phyloP scores from a whole-genome alignment of 2,329 filamentous ascomycete genomes.

The Thielaviopsis musarum region DNA sequence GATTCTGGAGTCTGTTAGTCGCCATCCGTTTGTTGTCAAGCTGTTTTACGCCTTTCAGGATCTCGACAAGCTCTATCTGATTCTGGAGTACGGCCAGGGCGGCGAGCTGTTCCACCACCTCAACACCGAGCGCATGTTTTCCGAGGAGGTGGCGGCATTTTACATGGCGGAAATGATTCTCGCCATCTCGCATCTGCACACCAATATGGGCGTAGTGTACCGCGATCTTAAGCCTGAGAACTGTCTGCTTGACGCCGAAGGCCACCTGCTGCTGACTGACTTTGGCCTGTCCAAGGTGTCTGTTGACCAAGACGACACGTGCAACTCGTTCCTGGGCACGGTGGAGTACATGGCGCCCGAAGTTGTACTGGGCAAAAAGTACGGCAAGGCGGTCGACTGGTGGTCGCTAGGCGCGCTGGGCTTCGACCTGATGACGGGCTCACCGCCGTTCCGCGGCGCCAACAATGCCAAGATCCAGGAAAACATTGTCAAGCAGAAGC shows the following conservation, averaged over 20 bases:
- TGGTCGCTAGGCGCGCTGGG: slow-evolving; percentile 93
- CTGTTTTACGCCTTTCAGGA: slow-evolving; percentile 98
- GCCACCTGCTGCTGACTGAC: slow-evolving; percentile 86
- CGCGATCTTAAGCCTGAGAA: slow-evolving; percentile 97
- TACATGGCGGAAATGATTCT: slow-evolving; percentile 98
- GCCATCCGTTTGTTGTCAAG: slow-evolving; percentile 95
- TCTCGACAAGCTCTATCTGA: slow-evolving; percentile 90
- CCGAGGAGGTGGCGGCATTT: slow-evolving; percentile 75
- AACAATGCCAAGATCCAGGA: slow-evolving; percentile 93
- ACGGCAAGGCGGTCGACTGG: slow-evolving; percentile 94
- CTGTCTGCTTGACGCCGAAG: slow-evolving; percentile 78
- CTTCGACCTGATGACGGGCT: slow-evolving; percentile 82
- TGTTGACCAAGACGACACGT: slow-evolving; percentile 49
- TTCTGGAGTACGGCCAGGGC: slow-evolving; percentile 92
- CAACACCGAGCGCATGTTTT: slow-evolving; percentile 86
- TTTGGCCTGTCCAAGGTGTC: slow-evolving; percentile 95
- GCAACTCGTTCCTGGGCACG: slow-evolving; percentile 84
- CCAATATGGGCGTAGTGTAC: slow-evolving; percentile 84
- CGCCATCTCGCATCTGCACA: slow-evolving; percentile 82
- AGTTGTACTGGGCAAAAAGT: slow-evolving; percentile 72
- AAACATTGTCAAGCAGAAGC: slow-evolving; percentile 87
- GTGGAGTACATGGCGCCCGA: slow-evolving; percentile 99
- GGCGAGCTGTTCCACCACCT: slow-evolving; percentile 95
- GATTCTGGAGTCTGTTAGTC: slow-evolving; percentile 88
- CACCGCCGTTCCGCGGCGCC: slow-evolving; percentile 74